Evolutionary conservation across 306 rosid species (phyloP), one percentile per base, ranked within the genome.

Genomic region (Vicia sativa): DNA sequence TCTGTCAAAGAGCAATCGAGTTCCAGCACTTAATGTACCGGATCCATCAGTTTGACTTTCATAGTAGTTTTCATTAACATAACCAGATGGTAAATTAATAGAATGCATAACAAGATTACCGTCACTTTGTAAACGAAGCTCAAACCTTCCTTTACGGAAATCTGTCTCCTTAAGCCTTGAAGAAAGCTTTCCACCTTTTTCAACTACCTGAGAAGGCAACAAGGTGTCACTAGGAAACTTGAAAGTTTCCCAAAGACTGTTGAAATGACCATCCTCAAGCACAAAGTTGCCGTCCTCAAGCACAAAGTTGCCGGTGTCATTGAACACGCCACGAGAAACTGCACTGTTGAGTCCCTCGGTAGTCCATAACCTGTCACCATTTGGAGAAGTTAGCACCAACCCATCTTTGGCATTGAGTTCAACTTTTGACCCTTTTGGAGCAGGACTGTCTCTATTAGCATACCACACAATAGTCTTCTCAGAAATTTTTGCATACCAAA

Each of bases 401-500:
- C 91, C 85, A 4, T 74, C 62, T 6, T 53, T 45, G 10, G 78
- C 25, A 7, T 64, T 50, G 38, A 89, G 74, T 25, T 58, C 69
- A 10, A 84, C 56, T 69, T 55, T 86, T 19, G 90, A 86, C 14
- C 76, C 82, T 70, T 38, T 60, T 1, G 81, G 84, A 0, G 77
- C 81, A 11, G 86, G 85, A 0, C 12, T 67, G 4, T 63, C 74
- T 16, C 49, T 18, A 31, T 75, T 79, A 2, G 81, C 86, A 55
- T 44, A 80, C 96, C 96, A 89, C 5, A 80, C 87, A 4, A 80
- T 12, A 48, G 86, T 84, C 21, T 11, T 75, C 1, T 68, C 60
- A 5, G 60, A 78, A 31, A 86, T 60, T 2, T 65, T 81, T 4
- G 77, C 63, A 71, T 66, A 89, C 89, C 92, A 89, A n/a, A 82